Evolutionary conservation across 2,329 filamentous ascomycete genomes (phyloP).

Genomic region (Coniochaeta sp.): DNA sequence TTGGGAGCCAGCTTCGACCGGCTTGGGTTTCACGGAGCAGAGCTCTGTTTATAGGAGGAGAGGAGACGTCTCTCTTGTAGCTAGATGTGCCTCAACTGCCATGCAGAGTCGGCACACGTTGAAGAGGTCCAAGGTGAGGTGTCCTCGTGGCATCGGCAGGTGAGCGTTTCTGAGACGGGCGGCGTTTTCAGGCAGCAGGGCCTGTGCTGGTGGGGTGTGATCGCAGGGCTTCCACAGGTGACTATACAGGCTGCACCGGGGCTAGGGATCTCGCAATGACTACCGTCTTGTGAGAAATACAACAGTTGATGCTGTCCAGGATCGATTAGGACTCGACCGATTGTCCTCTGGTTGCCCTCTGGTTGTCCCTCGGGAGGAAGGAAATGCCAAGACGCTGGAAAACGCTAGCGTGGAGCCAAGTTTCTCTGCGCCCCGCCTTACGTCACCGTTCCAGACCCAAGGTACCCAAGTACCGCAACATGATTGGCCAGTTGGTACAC

Average conservation of each 20-base stretch:
- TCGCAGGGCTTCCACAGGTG: not conserved
- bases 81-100: not conserved
- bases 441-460: not conserved
- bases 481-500: not conserved
- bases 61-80: too few species aligned
- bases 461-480: too few species aligned
- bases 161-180: not conserved
- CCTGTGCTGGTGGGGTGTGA: not conserved
- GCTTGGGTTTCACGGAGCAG: not conserved
- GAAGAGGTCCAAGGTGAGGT: not conserved
- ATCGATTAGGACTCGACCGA: not conserved
- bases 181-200: not conserved
- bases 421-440: not conserved
- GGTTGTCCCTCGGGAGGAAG: too few species aligned
- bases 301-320: not conserved
- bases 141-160: not conserved
- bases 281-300: not conserved
- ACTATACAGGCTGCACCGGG: not conserved
- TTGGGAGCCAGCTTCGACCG: slow-evolving; percentile 35
- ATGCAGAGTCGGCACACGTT: not conserved
- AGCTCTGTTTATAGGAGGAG: not conserved
- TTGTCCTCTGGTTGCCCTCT: too few species aligned
- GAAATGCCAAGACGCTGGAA: not conserved
- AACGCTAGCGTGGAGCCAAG: not conserved
- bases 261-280: not conserved